Conservation (phyloP, 345 rosid genomes). For the Populus tremula region DNA sequence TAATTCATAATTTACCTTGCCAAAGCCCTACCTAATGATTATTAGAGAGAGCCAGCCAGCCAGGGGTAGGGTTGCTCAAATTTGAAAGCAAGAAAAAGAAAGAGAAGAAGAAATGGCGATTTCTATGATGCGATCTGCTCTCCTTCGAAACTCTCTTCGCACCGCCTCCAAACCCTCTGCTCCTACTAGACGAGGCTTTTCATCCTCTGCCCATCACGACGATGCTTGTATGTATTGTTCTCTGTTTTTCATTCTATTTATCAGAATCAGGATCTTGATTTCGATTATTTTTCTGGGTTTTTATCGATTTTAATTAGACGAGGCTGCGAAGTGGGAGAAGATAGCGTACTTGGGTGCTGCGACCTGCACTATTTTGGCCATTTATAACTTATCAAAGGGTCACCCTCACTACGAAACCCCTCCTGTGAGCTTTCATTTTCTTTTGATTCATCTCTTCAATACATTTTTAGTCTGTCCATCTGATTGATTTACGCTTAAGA, state of each 20-base stretch:
- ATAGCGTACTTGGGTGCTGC: slow-evolving; percentile 70
- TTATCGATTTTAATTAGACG: slow-evolving; percentile 39
- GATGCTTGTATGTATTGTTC: slow-evolving; percentile 55
- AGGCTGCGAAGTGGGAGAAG: slow-evolving; percentile 91
- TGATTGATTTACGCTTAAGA: background rate
- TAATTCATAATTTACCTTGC: too few relatives aligned
- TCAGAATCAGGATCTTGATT: background rate
- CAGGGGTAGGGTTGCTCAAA: background rate
- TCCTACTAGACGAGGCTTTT: slow-evolving; percentile 56
- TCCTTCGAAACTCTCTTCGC: slow-evolving; percentile 57
- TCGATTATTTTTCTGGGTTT: background rate
- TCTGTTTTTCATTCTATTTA: background rate
- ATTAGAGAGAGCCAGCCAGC: too few relatives aligned
- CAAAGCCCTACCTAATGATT: too few relatives aligned
- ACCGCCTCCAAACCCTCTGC: slow-evolving; percentile 48
- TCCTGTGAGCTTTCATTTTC: slow-evolving; percentile 51
- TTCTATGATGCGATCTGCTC: slow-evolving; percentile 70
- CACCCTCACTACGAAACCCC: slow-evolving; percentile 85
- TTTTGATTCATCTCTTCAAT: background rate
- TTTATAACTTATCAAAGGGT: slow-evolving; percentile 68
- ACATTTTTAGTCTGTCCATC: background rate
- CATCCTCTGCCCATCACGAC: slow-evolving; percentile 72
- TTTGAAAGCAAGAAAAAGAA: background rate
- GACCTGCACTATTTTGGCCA: slow-evolving; percentile 56
- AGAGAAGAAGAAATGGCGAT: slow-evolving; percentile 44